A percentile compares a stretch with the other conserved stretches of the same genome.
Evolutionary conservation across 768 basidiomycete genomes (phyloP).

Genomic region (Chalciporus pseudorubinellus): DNA sequence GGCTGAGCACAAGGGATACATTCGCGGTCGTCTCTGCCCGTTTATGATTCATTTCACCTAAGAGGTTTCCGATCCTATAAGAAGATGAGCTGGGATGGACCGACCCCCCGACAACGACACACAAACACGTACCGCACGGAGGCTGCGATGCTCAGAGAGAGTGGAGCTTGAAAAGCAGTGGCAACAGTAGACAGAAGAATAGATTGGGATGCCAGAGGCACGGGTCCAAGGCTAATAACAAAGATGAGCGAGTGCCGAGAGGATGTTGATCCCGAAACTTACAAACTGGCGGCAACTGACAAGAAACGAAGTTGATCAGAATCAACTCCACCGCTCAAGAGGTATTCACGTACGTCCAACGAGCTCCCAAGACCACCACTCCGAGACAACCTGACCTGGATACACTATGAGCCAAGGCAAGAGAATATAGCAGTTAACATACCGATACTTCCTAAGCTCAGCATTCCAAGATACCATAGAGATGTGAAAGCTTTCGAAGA

Average conservation of each 20-base stretch:
- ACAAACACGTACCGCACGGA: constrained; percentile 62
- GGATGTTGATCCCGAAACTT: constrained; percentile 7
- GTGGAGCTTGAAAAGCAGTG: constrained; percentile 77
- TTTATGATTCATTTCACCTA: constrained; percentile 71
- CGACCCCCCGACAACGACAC: not conserved
- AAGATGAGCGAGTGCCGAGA: constrained; percentile 7
- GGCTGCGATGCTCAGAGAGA: constrained; percentile 72
- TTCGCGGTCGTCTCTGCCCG: constrained; percentile 68
- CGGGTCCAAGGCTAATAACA: constrained; percentile 62
- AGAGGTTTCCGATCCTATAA: constrained; percentile 73
- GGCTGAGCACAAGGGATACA: constrained; percentile 59
- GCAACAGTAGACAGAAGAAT: constrained; percentile 73
- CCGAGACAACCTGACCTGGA: constrained; percentile 23
- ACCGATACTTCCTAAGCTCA: constrained; percentile 80
- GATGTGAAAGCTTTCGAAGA: constrained; percentile 52
- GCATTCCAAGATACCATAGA: constrained; percentile 58
- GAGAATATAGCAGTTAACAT: constrained; percentile 13
- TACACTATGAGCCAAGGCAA: not conserved
- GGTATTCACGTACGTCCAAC: constrained; percentile 40
- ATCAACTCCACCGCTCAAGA: not conserved
- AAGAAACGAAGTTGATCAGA: not conserved
- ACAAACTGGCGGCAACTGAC: constrained; percentile 49
- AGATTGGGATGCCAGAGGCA: constrained; percentile 79
- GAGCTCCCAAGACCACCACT: constrained; percentile 97
- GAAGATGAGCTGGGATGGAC: not conserved